These are phyloP conservation scores for Pichia gijzeniarum DNA, from an alignment of 805 yeast species.

Conservation along the genomic window DNA sequence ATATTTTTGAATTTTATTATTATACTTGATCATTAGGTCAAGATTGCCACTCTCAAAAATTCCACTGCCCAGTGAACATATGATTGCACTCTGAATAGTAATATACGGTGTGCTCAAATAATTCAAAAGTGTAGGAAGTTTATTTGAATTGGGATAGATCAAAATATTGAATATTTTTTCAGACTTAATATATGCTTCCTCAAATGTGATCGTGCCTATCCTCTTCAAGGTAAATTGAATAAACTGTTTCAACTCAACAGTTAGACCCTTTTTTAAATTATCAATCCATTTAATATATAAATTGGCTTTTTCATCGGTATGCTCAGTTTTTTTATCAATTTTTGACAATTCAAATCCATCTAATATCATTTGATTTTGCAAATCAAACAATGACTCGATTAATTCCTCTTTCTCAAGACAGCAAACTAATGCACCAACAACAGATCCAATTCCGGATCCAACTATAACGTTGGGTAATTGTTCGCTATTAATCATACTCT, in stretches of 20 bases:
- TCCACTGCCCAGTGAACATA: constrained; percentile 76
- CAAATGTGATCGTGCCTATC: constrained; percentile 83
- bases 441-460: constrained; percentile 92
- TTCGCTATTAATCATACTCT: constrained; percentile 68
- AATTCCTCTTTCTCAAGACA: constrained; percentile 64
- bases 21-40: constrained; percentile 24
- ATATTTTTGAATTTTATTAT: constrained; percentile 34
- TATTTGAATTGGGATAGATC: constrained; percentile 69
- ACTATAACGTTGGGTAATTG: constrained; percentile 79
- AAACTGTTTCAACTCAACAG: constrained; percentile 77
- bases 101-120: constrained; percentile 93
- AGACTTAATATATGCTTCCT: constrained; percentile 80
- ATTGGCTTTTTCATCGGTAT: constrained; percentile 26
- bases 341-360: constrained; percentile 34
- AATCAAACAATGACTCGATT: constrained; percentile 35
- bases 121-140: constrained; percentile 70
- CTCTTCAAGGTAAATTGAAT: constrained; percentile 69
- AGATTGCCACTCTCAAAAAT: constrained; percentile 54
- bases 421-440: constrained; percentile 82
- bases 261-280: constrained; percentile 50
- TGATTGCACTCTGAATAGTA: constrained; percentile 81
- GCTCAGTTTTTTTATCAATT: constrained; percentile 21
- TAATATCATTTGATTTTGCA: constrained; percentile 22
- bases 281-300: constrained; percentile 9
- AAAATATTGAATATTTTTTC: constrained; percentile 78